phyloP scores from a whole-genome alignment of 2,329 filamentous ascomycete species.

The Macrophomina tecta region DNA sequence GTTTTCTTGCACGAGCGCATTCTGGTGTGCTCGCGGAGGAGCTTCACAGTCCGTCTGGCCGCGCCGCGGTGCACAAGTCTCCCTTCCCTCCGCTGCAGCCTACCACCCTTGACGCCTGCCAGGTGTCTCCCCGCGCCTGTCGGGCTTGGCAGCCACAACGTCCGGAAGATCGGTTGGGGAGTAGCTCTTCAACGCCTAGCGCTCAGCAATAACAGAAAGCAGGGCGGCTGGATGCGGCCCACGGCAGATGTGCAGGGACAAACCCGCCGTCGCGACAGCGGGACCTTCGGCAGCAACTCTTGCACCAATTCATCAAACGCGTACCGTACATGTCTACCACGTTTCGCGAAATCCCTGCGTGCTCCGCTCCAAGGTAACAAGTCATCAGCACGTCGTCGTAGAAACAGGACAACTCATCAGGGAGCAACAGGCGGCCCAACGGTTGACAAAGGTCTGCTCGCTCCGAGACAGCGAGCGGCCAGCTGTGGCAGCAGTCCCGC shows the following conservation, averaged over 20 bases:
- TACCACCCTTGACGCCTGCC: neutral
- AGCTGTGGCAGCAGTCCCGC: neutral
- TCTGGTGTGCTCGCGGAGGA: neutral
- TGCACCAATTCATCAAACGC: conserved; percentile 1
- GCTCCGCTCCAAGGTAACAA: conserved; percentile 5
- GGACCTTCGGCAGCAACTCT: neutral
- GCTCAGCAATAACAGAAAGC: conserved; percentile 1
- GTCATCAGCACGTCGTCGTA: conserved; percentile 4
- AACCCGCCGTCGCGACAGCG: neutral
- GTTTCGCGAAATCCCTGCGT: conserved; percentile 7
- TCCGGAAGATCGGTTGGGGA: conserved; percentile 14
- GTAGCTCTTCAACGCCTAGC: neutral
- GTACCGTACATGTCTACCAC: conserved; percentile 10
- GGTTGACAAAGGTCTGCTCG: conserved; percentile 3
- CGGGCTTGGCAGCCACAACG: neutral
- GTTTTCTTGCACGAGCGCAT: conserved; percentile 10
- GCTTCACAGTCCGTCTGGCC: neutral
- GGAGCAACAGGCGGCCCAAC: neutral
- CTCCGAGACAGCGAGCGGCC: conserved; percentile 9
- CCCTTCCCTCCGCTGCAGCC: neutral
- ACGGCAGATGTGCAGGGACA: conserved; percentile 4
- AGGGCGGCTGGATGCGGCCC: neutral
- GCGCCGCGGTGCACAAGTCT: no score
- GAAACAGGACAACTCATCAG: conserved; percentile 15
- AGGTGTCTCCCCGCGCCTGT: neutral